A percentile compares a stretch with the other conserved stretches of the same genome.
Evolutionary conservation across 2,329 filamentous ascomycete species (phyloP).

Genomic region (Boeremia lycopersici): DNA sequence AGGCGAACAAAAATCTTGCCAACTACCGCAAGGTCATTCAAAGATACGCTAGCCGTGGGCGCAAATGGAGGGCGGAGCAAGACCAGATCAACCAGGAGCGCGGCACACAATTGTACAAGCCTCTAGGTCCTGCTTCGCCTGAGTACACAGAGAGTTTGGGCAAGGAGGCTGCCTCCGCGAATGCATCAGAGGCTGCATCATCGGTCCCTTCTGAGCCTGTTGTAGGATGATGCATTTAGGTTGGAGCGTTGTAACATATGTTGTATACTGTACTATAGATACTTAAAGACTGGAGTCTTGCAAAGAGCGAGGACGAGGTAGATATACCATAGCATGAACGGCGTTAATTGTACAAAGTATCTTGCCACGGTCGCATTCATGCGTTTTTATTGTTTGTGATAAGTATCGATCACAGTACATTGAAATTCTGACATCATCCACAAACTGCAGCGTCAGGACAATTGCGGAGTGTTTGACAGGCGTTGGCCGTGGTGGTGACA

Average conservation of each 20-base stretch:
- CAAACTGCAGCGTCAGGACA: too few species aligned
- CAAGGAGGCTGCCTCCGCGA: neutral
- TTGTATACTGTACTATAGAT: slow-evolving; percentile 11
- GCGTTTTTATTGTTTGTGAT: too few species aligned
- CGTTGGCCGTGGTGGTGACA: neutral
- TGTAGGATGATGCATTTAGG: neutral
- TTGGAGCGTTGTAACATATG: slow-evolving; percentile 1
- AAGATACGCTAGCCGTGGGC: slow-evolving; percentile 61
- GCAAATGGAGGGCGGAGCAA: slow-evolving; percentile 62
- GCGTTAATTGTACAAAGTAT: neutral
- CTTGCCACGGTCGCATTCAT: too few species aligned
- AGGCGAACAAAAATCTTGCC: slow-evolving; percentile 43
- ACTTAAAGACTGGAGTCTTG: neutral
- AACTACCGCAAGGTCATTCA: slow-evolving; percentile 55
- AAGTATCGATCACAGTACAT: too few species aligned
- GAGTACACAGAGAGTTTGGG: neutral
- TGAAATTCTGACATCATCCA: too few species aligned
- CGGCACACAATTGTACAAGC: slow-evolving; percentile 46
- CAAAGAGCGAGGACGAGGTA: neutral
- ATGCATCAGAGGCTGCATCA: neutral
- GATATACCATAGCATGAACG: slow-evolving; percentile 7
- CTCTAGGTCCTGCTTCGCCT: slow-evolving; percentile 38
- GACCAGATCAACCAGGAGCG: slow-evolving; percentile 58
- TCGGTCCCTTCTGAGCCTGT: neutral
- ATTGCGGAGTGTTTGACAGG: too few species aligned